Evolutionary conservation across 2,329 filamentous ascomycete species (phyloP).

Genomic region (Tothia fuscella): DNA sequence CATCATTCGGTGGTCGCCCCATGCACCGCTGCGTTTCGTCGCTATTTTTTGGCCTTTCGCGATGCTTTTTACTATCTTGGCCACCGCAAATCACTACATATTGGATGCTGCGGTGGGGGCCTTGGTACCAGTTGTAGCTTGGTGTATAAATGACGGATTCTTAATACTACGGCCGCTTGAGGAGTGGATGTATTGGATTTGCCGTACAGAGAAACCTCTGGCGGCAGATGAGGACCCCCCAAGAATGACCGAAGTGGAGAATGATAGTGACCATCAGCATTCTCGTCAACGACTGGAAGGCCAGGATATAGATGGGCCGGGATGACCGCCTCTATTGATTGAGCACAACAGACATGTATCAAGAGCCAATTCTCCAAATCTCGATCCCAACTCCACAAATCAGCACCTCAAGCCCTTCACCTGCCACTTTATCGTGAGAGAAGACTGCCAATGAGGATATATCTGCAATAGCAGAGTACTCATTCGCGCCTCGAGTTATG

Average conservation of each 20-base stretch:
- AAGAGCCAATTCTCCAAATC: conserved; percentile 20
- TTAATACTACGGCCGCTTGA: conserved; percentile 12
- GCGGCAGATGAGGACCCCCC: conserved; percentile 4
- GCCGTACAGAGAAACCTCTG: conserved; percentile 14
- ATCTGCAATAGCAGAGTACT: conserved; percentile 42
- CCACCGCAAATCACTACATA: conserved; percentile 31
- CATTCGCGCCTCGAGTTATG: conserved; percentile 21
- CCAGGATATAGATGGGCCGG: neutral
- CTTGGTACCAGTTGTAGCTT: conserved; percentile 24
- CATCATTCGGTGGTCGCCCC: conserved; percentile 29
- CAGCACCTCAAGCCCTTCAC: conserved; percentile 21
- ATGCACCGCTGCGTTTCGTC: conserved; percentile 24
- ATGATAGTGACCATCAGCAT: too few relatives aligned
- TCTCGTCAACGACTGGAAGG: too few relatives aligned
- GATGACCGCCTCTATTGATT: neutral
- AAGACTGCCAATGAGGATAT: conserved; percentile 38
- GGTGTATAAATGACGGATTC: conserved; percentile 17
- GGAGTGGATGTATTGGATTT: conserved; percentile 14
- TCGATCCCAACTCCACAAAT: conserved; percentile 41
- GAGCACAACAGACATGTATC: too few relatives aligned
- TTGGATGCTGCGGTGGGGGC: conserved; percentile 26
- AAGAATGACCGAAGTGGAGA: neutral
- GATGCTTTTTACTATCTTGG: conserved; percentile 32
- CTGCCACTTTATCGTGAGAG: conserved; percentile 9
- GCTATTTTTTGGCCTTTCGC: conserved; percentile 32